These are phyloP conservation scores for Marasmius oreades DNA, from an alignment of 1,284 basidiomycete species.

Conservation along the genomic window DNA sequence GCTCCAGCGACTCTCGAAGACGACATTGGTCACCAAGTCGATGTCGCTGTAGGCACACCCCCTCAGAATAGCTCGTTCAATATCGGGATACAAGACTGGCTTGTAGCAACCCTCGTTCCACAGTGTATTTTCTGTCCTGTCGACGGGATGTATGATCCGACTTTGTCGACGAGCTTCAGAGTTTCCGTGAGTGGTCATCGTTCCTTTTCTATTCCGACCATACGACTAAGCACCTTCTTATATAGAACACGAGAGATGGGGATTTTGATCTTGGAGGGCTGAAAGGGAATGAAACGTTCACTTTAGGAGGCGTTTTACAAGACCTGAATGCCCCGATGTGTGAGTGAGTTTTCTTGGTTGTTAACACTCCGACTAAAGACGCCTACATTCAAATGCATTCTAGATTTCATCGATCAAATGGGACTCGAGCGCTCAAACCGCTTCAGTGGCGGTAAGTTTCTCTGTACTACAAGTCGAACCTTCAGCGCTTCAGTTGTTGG, in stretches of 20 bases:
- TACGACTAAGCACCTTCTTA: too few relatives aligned
- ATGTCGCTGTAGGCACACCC: neutral
- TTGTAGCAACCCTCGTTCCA: neutral
- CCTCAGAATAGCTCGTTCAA: neutral
- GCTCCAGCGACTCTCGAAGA: neutral
- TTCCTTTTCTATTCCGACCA: too few relatives aligned
- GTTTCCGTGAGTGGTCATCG: too few relatives aligned
- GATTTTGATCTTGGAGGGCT: neutral
- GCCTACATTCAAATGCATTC: neutral
- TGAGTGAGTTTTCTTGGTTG: neutral
- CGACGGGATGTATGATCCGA: neutral
- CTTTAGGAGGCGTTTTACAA: neutral
- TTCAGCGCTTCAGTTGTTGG: too few relatives aligned
- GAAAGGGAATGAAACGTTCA: neutral
- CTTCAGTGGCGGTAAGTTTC: too few relatives aligned
- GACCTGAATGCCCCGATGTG: neutral
- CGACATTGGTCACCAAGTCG: neutral
- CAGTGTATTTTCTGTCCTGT: neutral
- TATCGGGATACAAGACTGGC: neutral
- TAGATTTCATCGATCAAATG: neutral
- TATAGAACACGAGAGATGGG: neutral
- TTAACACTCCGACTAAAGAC: too few relatives aligned
- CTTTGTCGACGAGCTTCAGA: too few relatives aligned
- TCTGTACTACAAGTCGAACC: too few relatives aligned
- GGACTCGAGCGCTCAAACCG: too few relatives aligned